Evolutionary conservation across 1,284 basidiomycete genomes (phyloP), one percentile per base, ranked within the genome.

Genomic region (Cryptococcus maquisensis): DNA sequence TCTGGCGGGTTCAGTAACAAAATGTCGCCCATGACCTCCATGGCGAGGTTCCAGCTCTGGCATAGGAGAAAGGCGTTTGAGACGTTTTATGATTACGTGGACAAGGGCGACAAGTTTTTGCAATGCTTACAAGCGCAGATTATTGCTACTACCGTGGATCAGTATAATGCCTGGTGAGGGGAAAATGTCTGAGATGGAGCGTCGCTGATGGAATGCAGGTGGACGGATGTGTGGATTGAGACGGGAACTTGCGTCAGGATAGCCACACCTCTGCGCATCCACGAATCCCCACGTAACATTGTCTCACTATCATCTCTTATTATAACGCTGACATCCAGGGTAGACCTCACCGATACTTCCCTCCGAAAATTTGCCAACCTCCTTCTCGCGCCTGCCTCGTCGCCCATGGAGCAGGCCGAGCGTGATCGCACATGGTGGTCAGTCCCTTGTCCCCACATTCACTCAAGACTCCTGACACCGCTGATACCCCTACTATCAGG

Each of bases 21-120:
- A 21, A 9, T n/a, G 20, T 44, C 23, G 21, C 52, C 12, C n/a
- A 10, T 41, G 4, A 58, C 56, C 1, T 60, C 68, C 2, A 49
- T 66, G n/a, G 63, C 62, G 4, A 55, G 65, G n/a, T 74, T 73
- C 47, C 68, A 72, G 55, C 49, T 68, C 32, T 74, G 71, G 71
- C 72, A 74, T 43, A 57, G 72, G 18, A 57, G 71, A 9, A 72
- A 71, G 48, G 60, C 65, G 5, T 62, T 69, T 32, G 60, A 67
- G 36, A 51, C 46, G 2, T 49, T 68, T 35, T 45, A 59, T 5
- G 44, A 50, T 6, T 52, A 56, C 15, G 54, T 72, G 42, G 65
- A 67, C 40, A 35, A 49, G 4, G 69, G 68, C 5, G 48, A 60
- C 23, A 60, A 62, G 47, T 57, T 73, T 10, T 24, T 71, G 18